These are phyloP conservation scores for Hyphochytrium catenoides DNA, from an alignment of 352 stramenopile species.

Conservation along the genomic window DNA sequence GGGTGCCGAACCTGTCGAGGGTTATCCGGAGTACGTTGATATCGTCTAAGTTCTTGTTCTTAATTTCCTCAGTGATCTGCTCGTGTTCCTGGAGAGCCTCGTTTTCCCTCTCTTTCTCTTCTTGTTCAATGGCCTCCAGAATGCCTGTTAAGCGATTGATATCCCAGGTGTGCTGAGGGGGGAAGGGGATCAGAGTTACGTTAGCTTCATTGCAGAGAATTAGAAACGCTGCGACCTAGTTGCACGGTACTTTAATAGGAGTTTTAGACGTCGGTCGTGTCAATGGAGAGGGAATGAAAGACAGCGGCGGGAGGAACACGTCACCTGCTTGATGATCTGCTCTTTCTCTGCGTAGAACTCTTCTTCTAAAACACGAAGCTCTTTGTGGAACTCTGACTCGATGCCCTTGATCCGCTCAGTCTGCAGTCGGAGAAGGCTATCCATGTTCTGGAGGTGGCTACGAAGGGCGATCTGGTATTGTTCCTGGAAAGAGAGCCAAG, in stretches of 20 bases:
- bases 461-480: slow-evolving; percentile 74
- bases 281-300: no score
- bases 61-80: slow-evolving; percentile 71
- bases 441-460: slow-evolving; percentile 64
- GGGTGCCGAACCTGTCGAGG: slow-evolving; percentile 33
- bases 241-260: no score
- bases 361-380: slow-evolving; percentile 47
- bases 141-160: slow-evolving; percentile 50
- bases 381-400: slow-evolving; percentile 68
- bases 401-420: slow-evolving; percentile 57
- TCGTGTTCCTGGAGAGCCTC: slow-evolving; percentile 54
- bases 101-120: slow-evolving; percentile 45
- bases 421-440: slow-evolving; percentile 71
- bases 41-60: slow-evolving; percentile 81
- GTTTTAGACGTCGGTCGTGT: no score
- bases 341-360: slow-evolving; percentile 62
- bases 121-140: slow-evolving; percentile 52
- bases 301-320: no score
- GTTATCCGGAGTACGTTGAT: slow-evolving; percentile 78
- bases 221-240: no score
- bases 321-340: slow-evolving; percentile 27
- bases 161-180: slow-evolving; percentile 26
- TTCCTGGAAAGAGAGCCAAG: no score
- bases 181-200: no score
- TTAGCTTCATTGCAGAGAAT: no score